Percentiles rank a stretch among this genome's conserved stretches.
These are phyloP conservation scores for Sapria himalayana DNA, from an alignment of 345 rosid genomes.

Conservation along the genomic window DNA sequence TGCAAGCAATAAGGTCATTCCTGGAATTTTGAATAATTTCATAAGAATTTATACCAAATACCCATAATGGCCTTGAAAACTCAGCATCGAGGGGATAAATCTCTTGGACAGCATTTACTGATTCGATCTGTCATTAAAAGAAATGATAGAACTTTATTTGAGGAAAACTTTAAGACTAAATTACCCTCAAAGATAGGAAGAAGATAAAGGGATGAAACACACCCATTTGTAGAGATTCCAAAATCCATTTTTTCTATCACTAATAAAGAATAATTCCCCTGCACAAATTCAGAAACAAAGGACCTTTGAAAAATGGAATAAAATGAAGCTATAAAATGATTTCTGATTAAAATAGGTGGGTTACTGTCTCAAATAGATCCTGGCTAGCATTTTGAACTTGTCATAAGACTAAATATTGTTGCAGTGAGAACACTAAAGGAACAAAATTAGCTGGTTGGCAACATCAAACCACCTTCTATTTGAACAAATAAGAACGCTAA, in stretches of 20 bases:
- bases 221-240: constrained; percentile 98
- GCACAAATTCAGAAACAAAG: constrained; percentile 15
- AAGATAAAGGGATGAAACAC: constrained; percentile 7
- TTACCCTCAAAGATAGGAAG: neutral
- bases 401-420: no score
- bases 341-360: neutral
- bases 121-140: constrained; percentile 34
- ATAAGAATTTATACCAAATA: constrained; percentile 64
- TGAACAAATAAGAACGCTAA: no score
- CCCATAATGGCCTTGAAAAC: constrained; percentile 73
- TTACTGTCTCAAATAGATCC: neutral
- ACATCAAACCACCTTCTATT: no score
- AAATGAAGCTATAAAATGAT: neutral
- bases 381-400: no score
- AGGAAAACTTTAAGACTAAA: no score
- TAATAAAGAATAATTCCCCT: constrained; percentile 75
- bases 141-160: constrained; percentile 1
- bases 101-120: constrained; percentile 31
- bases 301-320: constrained; percentile 1
- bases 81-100: constrained; percentile 57
- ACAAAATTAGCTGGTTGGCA: no score
- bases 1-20: constrained; percentile 54
- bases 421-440: no score
- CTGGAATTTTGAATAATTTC: constrained; percentile 35
- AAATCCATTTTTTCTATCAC: constrained; percentile 61